Base-by-base conservation (phyloP, 495 filamentous ascomycete genomes). In the Daldinia caldariorum region DNA sequence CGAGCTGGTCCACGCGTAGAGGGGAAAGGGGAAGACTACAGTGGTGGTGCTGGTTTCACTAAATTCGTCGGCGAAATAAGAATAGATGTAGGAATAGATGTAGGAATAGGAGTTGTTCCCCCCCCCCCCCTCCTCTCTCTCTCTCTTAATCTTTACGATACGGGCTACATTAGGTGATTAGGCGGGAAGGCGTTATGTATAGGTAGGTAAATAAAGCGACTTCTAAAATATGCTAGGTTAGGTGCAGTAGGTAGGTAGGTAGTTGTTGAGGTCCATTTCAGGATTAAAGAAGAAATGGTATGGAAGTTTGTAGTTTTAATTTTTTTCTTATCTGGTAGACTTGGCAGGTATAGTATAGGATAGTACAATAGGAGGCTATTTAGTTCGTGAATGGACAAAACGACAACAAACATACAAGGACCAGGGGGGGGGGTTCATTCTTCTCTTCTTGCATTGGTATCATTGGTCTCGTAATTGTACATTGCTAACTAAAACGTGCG, bases 381-480 rank as follows among this genome's bases (percentile, higher is more conserved):
- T 22, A 22, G 18, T 16, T 16, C 18, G 43, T 20, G 20, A 16
- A 47, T 10, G 8, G 34, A 35, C 9, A 26, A 43, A 38, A 43
- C 16, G 34, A 35, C 9, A 26, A 43, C 10, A 43, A 8, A 43
- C 39, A 16, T 43, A 6, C 3, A 9, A 26, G 31, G n/a, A n/a
- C n/a, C n/a, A n/a, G n/a, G n/a, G n/a, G n/a, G n/a, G n/a, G n/a
- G 26, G 31, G 41, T 35, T 35, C 59, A 49, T 69, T 47, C 43
- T 69, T 69, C 53, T 63, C 45, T 69, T 69, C 53, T 63, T 37
- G 32, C 26, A 32, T 58, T 69, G 67, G 67, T 70, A 70, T 70
- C 67, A 61, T 70, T 32, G 20, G 61, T 60, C 49, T 65, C 67
- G 22, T 69, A 60, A 63, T 47, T 56, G 20, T 69, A 69, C 67